Percentiles rank a stretch among this genome's conserved stretches.
These are phyloP conservation scores for Microsporum ferrugineum DNA, from an alignment of 2,329 filamentous ascomycete genomes.

Conservation along the genomic window DNA sequence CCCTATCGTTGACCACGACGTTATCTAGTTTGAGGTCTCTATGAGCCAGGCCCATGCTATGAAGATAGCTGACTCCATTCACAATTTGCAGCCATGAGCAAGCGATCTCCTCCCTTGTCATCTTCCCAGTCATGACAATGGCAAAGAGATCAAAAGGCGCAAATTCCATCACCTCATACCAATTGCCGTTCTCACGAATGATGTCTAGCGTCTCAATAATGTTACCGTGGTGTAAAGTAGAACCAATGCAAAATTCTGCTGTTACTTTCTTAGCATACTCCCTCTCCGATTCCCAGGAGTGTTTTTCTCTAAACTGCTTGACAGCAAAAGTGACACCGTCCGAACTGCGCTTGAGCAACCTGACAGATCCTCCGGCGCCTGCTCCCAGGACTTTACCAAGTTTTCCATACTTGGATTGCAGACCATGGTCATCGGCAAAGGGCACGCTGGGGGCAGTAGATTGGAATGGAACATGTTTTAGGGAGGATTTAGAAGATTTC, in stretches of 20 bases:
- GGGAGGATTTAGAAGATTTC: conserved; percentile 38
- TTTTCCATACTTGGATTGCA: conserved; percentile 88
- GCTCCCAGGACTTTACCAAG: conserved; percentile 88
- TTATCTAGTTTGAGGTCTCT: conserved; percentile 95
- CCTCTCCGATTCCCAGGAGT: conserved; percentile 85
- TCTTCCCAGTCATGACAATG: conserved; percentile 97
- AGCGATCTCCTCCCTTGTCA: conserved; percentile 79
- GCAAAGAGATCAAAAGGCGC: conserved; percentile 93
- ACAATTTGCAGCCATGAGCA: conserved; percentile 92
- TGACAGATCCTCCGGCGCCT: conserved; percentile 86
- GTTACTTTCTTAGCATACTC: conserved; percentile 98
- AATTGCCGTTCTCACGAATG: conserved; percentile 81
- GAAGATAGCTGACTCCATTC: conserved; percentile 85
- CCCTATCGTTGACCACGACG: conserved; percentile 88
- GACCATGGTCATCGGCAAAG: conserved; percentile 85
- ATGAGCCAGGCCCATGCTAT: conserved; percentile 89
- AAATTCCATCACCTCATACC: conserved; percentile 99
- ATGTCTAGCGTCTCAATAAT: conserved; percentile 98
- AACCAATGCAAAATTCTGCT: conserved; percentile 95
- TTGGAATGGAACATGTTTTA: conserved; percentile 45
- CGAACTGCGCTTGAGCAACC: conserved; percentile 83
- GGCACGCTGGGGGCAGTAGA: conserved; percentile 48
- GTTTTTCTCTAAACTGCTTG: conserved; percentile 87
- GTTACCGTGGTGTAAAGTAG: conserved; percentile 91
- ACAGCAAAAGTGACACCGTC: conserved; percentile 93